A percentile compares a stretch with the other conserved stretches of the same genome.
These are phyloP conservation scores for Ophiostoma pallidulum DNA, from an alignment of 2,329 filamentous ascomycete genomes.

Conservation along the genomic window DNA sequence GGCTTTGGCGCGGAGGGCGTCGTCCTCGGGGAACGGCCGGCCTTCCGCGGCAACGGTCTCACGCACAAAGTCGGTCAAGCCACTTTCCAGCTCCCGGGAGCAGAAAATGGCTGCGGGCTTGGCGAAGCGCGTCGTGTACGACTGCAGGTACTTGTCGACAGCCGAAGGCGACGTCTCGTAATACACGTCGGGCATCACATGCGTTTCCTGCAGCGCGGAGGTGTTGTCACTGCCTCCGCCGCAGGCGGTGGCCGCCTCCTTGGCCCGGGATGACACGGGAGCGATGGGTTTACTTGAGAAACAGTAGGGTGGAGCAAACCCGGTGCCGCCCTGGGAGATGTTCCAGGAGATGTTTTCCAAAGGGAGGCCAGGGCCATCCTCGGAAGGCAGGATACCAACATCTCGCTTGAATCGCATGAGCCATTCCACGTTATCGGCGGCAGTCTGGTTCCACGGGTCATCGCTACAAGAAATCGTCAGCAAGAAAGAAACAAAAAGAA, in stretches of 20 bases:
- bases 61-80: conserved; percentile 39
- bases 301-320: conserved; percentile 47
- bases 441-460: conserved; percentile 55
- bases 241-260: conserved; percentile 27
- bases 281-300: conserved; percentile 32
- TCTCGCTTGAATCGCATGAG: conserved; percentile 53
- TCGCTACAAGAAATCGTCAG: conserved; percentile 32
- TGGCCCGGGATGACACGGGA: conserved; percentile 23
- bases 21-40: conserved; percentile 39
- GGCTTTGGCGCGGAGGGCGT: conserved; percentile 36
- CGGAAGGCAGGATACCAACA: conserved; percentile 39
- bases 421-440: conserved; percentile 56
- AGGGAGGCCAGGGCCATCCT: conserved; percentile 41
- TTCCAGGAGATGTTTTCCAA: conserved; percentile 33
- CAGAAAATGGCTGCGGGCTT: conserved; percentile 46
- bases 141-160: conserved; percentile 39
- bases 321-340: conserved; percentile 40
- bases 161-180: conserved; percentile 35
- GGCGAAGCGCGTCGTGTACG: conserved; percentile 33
- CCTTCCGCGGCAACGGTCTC: conserved; percentile 25
- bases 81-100: conserved; percentile 48
- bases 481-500: background rate
- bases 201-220: conserved; percentile 18
- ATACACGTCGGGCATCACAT: conserved; percentile 20
- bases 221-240: conserved; percentile 27